Base-by-base conservation (phyloP, 163 green algal species). In the Volvox carteri region DNA sequence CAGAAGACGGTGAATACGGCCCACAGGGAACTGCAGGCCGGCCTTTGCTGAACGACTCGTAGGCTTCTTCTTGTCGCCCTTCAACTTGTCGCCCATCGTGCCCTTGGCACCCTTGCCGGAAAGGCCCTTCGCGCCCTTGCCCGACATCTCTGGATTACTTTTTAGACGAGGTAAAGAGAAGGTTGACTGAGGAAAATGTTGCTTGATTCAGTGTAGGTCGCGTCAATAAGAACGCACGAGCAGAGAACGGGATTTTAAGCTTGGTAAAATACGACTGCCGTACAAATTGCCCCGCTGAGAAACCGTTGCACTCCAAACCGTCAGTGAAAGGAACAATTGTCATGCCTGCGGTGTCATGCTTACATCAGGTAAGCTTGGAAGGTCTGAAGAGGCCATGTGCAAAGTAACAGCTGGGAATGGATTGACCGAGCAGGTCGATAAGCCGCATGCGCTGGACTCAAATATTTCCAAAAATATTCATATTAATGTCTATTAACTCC, bases 21-120 rank as follows among this genome's bases (percentile, higher is more conserved):
- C 98, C 58, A 99, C 98, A 85, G 98, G 98, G 92, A 99, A 99
- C 92, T 99, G 98, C 78, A 99, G 95, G 25, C 97, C 98, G 58
- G 98, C 98, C 87, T 97, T 95, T 12, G 95, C 94, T 56, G 97
- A 99, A 37, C 98, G 94, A n/a, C 95, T 98, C 30, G 98, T 97
- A 89, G 98, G 97, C 96, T 98, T 99, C 95, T 98, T 97, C 93
- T 98, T 98, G 90, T 97, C 93, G 28, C 76, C 78, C 92, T 95
- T 98, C 92, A 97, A 96, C 91, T 98, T 96, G 77, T 95, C 93
- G 42, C 92, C 95, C 87, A 95, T 95, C 60, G 88, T 92, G 85
- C 97, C 97, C 95, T 98, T 99, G 95, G 96, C 97, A 95, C 97
- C 97, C 92, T 96, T 96, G 46, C 93, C 94, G 9, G 81, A 87